phyloP scores from a whole-genome alignment of 495 filamentous ascomycete genomes.

The Aspergillus sclerotiicarbonarius region DNA sequence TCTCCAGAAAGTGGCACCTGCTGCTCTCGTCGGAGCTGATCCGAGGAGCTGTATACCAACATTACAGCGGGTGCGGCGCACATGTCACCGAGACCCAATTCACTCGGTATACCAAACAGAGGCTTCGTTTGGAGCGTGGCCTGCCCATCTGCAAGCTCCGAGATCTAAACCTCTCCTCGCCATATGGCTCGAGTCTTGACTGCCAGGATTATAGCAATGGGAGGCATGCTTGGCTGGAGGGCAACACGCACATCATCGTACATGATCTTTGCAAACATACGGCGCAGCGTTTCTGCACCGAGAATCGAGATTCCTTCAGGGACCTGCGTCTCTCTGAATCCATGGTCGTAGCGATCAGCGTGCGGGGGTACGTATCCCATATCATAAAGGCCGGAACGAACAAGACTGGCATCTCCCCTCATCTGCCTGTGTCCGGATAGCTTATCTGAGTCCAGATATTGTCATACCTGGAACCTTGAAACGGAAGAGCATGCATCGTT shows the following conservation, averaged over 20 bases:
- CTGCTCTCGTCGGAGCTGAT: slow-evolving; percentile 27
- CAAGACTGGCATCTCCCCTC: background rate
- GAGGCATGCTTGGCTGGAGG: slow-evolving; percentile 23
- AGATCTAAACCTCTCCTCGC: background rate
- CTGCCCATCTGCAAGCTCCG: slow-evolving; percentile 9
- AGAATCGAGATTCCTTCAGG: slow-evolving; percentile 28
- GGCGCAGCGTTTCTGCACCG: slow-evolving; percentile 21
- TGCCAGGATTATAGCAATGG: slow-evolving; percentile 25
- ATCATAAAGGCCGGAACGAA: background rate
- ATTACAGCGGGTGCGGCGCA: slow-evolving; percentile 12
- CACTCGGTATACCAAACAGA: slow-evolving; percentile 18
- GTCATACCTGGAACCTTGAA: slow-evolving; percentile 31
- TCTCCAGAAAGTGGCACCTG: slow-evolving; percentile 33
- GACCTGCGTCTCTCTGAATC: slow-evolving; percentile 20
- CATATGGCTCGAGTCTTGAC: background rate
- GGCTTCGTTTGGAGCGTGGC: slow-evolving; percentile 23
- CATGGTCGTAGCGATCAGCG: slow-evolving; percentile 26
- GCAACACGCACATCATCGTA: slow-evolving; percentile 12
- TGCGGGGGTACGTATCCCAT: slow-evolving; percentile 22
- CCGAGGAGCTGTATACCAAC: slow-evolving; percentile 15
- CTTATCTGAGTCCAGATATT: slow-evolving; percentile 20
- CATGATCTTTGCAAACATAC: slow-evolving; percentile 17
- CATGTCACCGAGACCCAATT: slow-evolving; percentile 6
- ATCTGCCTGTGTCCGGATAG: background rate
- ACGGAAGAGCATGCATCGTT: slow-evolving; percentile 22